Base-by-base conservation (phyloP, 345 rosid species). In the Nasturtium officinale region DNA sequence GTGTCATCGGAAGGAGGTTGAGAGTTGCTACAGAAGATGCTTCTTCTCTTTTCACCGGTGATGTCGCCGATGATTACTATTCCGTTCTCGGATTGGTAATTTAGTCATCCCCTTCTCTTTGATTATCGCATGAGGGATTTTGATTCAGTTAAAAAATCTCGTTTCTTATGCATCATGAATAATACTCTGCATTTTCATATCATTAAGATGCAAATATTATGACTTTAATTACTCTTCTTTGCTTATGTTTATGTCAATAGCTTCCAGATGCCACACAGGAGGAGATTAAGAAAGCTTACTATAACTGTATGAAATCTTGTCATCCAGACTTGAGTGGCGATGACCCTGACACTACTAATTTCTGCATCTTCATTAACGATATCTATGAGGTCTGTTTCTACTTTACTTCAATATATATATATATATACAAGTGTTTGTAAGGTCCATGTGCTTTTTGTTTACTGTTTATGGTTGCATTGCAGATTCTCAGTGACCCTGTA, bases 401-500 rank as follows among this genome's bases (percentile, higher is more conserved):
- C 42, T 72, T 64, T 59, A 17, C 21, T 40, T 60, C 2, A 15
- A 40, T 12, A 1, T 18, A 46, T 21, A 2, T 56, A 25, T 37
- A 1, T 18, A 46, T 21, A 2, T 56, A 25, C 37, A 11, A 60
- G 17, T 5, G 38, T 35, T 37, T 8, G 9, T 54, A 13, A 43
- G 11, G 9, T 58, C 0, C 6, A 46, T 62, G 46, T 60, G 59
- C 45, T 21, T 56, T 40, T 30, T 6, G 26, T 69, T 20, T 40
- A 61, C 42, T 9, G 51, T 42, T 5, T 20, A 63, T 11, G 5
- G 18, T 76, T 81, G 73, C 74, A 43, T 52, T 81, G 81, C 83
- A 94, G 97, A 87, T 95, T 82, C 96, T 95, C 5, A 91, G 99
- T 81, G 97, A 95, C 60, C 96, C 99, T 6, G 82, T 89, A 54